Evolutionary conservation across 305 asterid species (phyloP).

Genomic region (Fraxinus angustifolia): DNA sequence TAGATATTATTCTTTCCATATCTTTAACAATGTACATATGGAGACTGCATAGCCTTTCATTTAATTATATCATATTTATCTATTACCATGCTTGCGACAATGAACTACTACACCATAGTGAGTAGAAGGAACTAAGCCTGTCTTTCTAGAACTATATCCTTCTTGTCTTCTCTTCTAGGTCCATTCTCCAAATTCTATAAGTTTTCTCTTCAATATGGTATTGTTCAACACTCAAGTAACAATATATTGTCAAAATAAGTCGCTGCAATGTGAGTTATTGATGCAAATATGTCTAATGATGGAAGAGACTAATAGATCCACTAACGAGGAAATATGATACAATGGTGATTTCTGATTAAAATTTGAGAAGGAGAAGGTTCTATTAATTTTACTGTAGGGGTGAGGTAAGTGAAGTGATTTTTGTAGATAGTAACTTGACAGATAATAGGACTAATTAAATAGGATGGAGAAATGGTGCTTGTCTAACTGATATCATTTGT

Average conservation of each 20-base stretch:
- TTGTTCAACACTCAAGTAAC: background rate
- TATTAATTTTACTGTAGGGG: background rate
- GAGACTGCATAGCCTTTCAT: background rate
- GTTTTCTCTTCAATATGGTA: background rate
- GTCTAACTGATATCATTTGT: background rate
- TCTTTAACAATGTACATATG: background rate
- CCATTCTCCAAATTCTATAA: conserved; percentile 9
- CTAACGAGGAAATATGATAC: background rate
- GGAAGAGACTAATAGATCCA: background rate
- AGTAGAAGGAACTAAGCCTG: conserved; percentile 10
- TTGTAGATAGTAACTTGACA: background rate
- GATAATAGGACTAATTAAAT: background rate
- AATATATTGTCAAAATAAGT: background rate
- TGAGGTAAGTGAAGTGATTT: background rate
- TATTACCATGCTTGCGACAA: background rate
- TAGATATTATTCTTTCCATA: too few species aligned
- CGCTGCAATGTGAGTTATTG: background rate
- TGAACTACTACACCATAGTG: conserved; percentile 4
- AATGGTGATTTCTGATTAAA: background rate
- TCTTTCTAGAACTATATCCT: background rate
- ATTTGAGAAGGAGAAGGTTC: background rate
- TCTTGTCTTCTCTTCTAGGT: conserved; percentile 12
- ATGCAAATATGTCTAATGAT: background rate
- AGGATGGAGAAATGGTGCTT: background rate
- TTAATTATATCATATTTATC: background rate